Evolutionary conservation across 257 asterid species (phyloP), one percentile per base, ranked within the genome.

Genomic region (Petrea volubilis): DNA sequence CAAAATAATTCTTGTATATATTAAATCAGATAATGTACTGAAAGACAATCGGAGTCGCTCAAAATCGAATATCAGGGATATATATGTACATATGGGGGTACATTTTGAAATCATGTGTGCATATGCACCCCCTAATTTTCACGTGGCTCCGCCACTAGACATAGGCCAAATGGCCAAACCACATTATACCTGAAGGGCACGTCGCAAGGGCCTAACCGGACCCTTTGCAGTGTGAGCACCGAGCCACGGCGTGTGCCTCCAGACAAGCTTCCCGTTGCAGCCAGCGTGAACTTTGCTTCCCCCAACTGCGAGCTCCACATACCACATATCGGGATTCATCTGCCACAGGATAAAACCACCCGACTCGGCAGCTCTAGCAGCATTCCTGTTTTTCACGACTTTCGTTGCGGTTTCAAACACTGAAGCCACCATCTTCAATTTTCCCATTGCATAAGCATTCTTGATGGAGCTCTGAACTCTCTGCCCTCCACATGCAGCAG

Each of bases 161-260:
- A n/a, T n/a, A n/a, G n/a, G n/a, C n/a, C n/a, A n/a, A n/a, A n/a
- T n/a, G n/a, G n/a, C n/a, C n/a, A n/a, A n/a, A n/a, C n/a, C n/a
- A n/a, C n/a, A n/a, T n/a, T n/a, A n/a, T n/a, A 91, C 97, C 94
- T 91, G 96, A 74, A 91, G 96, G 46, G 96, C 78, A 49, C 97
- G 97, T 24, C 97, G 84, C 44, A 91, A 72, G 7, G 96, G 96
- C 74, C 97, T 64, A 74, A 87, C 88, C 0, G 97, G 96, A 3
- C 96, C 97, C 85, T 89, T 89, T 4, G 97, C 92, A 20, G 92
- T 69, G 71, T 91, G 97, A 0, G 90, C 85, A 8, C 97, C 96
- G 64, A 91, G 97, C 97, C 97, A 91, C 0, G 96, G 96, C 0
- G 93, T 89, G 74, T 89, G 97, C 77, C 97, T 73, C 96, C 97